These are phyloP conservation scores for Hemisphaericaspora lyxosophila DNA, from an alignment of 1,139 yeast genomes.

Conservation along the genomic window DNA sequence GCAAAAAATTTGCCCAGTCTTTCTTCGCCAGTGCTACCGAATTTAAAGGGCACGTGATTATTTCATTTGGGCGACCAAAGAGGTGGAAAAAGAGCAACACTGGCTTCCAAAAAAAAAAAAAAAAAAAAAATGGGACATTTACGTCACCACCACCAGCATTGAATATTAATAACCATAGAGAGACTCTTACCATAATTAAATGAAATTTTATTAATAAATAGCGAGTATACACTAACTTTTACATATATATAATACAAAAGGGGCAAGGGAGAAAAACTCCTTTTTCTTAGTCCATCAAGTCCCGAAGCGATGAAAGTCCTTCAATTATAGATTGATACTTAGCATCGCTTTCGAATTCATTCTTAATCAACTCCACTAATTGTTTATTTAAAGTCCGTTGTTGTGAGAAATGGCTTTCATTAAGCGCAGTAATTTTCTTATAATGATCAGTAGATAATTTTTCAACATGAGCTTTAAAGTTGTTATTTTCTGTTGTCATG, in stretches of 20 bases:
- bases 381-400: slow-evolving; percentile 18
- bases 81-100: no score
- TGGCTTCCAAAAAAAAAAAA: no score
- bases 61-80: no score
- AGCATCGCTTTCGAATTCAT: slow-evolving; percentile 5
- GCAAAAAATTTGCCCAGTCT: no score
- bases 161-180: no score
- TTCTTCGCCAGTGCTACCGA: no score
- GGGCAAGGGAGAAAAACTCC: no score
- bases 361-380: slow-evolving; percentile 13
- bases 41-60: no score
- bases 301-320: slow-evolving; percentile 4
- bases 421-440: slow-evolving; percentile 14
- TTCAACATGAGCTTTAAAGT: slow-evolving; percentile 16
- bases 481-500: slow-evolving; percentile 14
- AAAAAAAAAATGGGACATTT: no score
- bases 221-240: neutral
- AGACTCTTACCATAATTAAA: no score
- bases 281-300: neutral
- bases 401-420: slow-evolving; percentile 15
- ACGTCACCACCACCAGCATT: no score
- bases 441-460: slow-evolving; percentile 13
- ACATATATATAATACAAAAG: neutral
- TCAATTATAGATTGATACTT: slow-evolving; percentile 4
- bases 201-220: slow-evolving; percentile 1